Conservation (phyloP, 495 filamentous ascomycete genomes). For the Xylaria curta region DNA sequence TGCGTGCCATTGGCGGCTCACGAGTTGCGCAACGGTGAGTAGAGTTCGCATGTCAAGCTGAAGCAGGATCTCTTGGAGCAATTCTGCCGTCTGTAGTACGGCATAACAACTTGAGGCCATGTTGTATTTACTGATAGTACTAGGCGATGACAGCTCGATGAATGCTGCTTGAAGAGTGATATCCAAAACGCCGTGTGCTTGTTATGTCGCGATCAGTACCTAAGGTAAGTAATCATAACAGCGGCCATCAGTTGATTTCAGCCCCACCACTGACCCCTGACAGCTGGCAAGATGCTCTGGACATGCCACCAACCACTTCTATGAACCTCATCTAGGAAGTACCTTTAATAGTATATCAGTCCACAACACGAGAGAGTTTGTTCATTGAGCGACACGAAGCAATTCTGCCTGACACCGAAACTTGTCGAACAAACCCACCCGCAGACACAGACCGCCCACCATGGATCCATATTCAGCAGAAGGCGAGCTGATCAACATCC, state of each 20-base stretch:
- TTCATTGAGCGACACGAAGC: background rate
- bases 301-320: background rate
- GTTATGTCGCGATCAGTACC: too few species aligned
- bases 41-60: conserved; percentile 30
- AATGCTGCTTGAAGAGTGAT: background rate
- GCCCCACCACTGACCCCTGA: background rate
- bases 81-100: conserved; percentile 17
- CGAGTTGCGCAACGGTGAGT: conserved; percentile 29
- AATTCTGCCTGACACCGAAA: background rate
- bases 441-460: conserved; percentile 31
- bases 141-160: background rate
- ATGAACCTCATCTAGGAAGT: background rate
- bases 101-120: conserved; percentile 3
- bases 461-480: conserved; percentile 97
- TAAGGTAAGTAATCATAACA: too few species aligned
- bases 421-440: background rate
- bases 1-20: conserved; percentile 24
- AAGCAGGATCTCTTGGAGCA: conserved; percentile 33
- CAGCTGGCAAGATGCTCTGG: conserved; percentile 10
- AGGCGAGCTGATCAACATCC: conserved; percentile 94
- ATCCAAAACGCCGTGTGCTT: too few species aligned
- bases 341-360: background rate
- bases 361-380: conserved; percentile 1
- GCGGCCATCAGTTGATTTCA: background rate
- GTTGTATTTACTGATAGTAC: background rate